These are phyloP conservation scores for Calvatia gigantea DNA, from an alignment of 768 basidiomycete species.

Conservation along the genomic window DNA sequence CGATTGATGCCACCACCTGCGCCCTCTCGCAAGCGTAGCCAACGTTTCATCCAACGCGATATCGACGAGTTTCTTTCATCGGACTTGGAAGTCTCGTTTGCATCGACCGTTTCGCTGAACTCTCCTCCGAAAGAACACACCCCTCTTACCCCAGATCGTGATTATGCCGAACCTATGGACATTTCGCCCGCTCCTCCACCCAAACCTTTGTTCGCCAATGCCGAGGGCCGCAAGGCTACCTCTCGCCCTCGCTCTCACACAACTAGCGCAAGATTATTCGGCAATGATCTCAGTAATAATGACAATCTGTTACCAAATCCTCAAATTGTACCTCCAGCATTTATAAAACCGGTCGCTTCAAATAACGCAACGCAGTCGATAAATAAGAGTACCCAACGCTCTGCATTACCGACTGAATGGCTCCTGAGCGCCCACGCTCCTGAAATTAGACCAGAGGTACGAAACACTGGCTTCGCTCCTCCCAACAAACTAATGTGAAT, in stretches of 20 bases:
- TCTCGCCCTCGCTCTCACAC: constrained; percentile 65
- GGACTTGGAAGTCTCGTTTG: constrained; percentile 82
- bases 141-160: constrained; percentile 44
- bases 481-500: not conserved
- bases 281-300: constrained; percentile 67
- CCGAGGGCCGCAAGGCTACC: constrained; percentile 19
- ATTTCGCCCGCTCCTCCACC: constrained; percentile 64
- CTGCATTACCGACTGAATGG: constrained; percentile 66
- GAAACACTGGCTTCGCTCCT: constrained; percentile 7
- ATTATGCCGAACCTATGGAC: constrained; percentile 60
- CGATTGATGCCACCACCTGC: constrained; percentile 43
- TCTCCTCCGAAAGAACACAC: constrained; percentile 56
- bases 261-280: constrained; percentile 64
- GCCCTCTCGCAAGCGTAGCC: constrained; percentile 47
- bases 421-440: constrained; percentile 26
- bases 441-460: constrained; percentile 23
- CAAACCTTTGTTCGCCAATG: constrained; percentile 24
- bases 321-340: constrained; percentile 26
- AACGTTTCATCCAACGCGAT: constrained; percentile 42
- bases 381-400: constrained; percentile 56
- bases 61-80: constrained; percentile 67
- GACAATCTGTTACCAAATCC: constrained; percentile 28
- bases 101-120: constrained; percentile 76
- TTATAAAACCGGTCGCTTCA: constrained; percentile 28
- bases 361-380: constrained; percentile 36